A percentile compares a stretch with the other conserved stretches of the same genome.
These are phyloP conservation scores for Alloteropsis angusta DNA, from an alignment of 202 grass and related monocot species.

Conservation along the genomic window DNA sequence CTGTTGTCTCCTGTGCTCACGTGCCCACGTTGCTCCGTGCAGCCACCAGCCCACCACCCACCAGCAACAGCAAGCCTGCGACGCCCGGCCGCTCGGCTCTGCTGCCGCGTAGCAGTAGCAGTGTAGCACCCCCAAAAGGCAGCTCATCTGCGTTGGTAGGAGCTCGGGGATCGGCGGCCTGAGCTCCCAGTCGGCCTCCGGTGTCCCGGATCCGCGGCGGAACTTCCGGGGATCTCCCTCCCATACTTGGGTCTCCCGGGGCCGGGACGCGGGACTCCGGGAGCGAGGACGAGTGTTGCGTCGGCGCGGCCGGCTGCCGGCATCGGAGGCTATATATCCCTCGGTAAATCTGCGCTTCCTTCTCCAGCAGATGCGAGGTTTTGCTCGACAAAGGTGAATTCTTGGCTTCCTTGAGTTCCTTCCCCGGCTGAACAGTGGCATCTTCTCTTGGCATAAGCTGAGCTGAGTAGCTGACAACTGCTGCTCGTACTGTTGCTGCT, in stretches of 20 bases:
- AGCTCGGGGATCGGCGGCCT: neutral
- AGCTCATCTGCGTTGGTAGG: neutral
- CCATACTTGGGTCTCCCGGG: neutral
- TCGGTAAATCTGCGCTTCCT: neutral
- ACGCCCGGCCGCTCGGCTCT: neutral
- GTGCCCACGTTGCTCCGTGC: slow-evolving; percentile 11
- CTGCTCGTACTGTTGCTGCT: neutral
- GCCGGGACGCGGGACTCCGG: neutral
- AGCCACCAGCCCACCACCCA: neutral
- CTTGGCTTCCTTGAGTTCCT: neutral
- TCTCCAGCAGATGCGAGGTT: neutral
- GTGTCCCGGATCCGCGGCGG: neutral
- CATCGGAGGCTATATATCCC: neutral
- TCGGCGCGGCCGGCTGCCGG: neutral
- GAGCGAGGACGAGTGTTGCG: neutral
- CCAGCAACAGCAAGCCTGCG: neutral
- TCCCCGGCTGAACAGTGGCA: neutral
- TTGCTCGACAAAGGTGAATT: slow-evolving; percentile 8
- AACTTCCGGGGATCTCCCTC: neutral
- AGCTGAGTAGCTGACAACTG: too few relatives aligned
- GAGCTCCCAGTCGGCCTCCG: neutral
- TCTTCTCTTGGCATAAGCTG: slow-evolving; percentile 4
- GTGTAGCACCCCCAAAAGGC: neutral
- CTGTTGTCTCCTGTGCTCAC: neutral
- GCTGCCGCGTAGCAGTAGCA: neutral